These are phyloP conservation scores for Lentinus tigrinus DNA, from an alignment of 768 basidiomycete species.

Conservation along the genomic window DNA sequence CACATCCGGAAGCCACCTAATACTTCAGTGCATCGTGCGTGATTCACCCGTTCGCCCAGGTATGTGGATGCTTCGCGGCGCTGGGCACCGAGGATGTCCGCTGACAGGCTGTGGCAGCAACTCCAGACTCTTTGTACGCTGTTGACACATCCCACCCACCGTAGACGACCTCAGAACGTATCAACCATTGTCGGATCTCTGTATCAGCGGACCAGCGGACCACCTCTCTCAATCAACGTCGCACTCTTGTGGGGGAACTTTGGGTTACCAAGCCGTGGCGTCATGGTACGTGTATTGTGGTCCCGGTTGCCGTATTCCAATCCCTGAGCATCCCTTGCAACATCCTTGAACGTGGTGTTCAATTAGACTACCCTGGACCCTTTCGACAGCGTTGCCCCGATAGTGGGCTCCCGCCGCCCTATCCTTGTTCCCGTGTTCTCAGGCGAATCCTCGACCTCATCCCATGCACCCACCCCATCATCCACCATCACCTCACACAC, in stretches of 20 bases:
- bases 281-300: not conserved
- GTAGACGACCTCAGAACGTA: no score
- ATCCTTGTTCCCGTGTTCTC: constrained; percentile 10
- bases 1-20: no score
- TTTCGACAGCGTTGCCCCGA: constrained; percentile 12
- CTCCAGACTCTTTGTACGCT: not conserved
- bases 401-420: constrained; percentile 16
- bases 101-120: not conserved
- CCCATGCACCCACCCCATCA: constrained; percentile 1
- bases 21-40: no score
- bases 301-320: not conserved
- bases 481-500: not conserved
- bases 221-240: not conserved
- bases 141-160: not conserved
- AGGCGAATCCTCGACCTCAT: constrained; percentile 8
- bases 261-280: constrained; percentile 3
- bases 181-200: no score
- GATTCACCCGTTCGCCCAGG: no score
- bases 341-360: not conserved
- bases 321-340: not conserved
- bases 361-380: constrained; percentile 6
- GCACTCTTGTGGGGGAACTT: not conserved
- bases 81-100: no score
- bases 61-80: not conserved
- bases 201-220: no score